Evolutionary conservation across 768 basidiomycete species (phyloP), one percentile per base, ranked within the genome.

Genomic region (Amanita rimosa): DNA sequence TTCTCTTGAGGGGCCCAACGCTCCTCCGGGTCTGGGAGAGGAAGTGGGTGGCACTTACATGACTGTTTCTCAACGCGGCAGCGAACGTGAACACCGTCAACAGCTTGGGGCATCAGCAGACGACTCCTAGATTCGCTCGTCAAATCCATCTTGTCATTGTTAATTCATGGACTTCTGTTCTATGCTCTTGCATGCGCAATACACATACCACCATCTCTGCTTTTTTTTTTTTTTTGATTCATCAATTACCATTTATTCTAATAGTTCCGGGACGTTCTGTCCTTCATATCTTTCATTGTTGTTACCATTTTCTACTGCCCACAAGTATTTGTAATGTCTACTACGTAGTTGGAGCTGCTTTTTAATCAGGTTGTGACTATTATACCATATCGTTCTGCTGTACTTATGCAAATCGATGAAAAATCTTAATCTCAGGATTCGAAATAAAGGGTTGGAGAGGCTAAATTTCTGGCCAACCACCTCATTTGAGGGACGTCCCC

Each of bases 41-140:
- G 88, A 89, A 64, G 70, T 76, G 37, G 89, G 89, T 51, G 83
- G 89, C 44, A 85, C 89, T 13, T 91, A 92, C 60, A 80, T 91
- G 57, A 92, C 90, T 13, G 71, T 92, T 46, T 91, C 89, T 36
- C 83, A 85, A 55, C 79, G 79, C 58, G 89, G 79, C 24, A 81
- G 79, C 59, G 84, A 89, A 64, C 78, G 81, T 55, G 76, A 78
- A 62, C 74, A 75, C 53, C 65, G 70, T 31, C 61, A 73, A 60
- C 57, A 58, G 10, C 54, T 56, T 26, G 60, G 59, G 35, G 35
- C 53, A 57, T 7, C 54, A 56, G 45, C 49, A 63, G 7, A 46
- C 54, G 13, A 43, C 19, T 64, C 67, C 42, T 61, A 65, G 68
- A 56, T 52, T 17, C 4, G 24, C 11, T 11, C 13, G 26, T 19